Evolutionary conservation across 179 eudicot genomes (phyloP).

Genomic region (Amaranthus tricolor): DNA sequence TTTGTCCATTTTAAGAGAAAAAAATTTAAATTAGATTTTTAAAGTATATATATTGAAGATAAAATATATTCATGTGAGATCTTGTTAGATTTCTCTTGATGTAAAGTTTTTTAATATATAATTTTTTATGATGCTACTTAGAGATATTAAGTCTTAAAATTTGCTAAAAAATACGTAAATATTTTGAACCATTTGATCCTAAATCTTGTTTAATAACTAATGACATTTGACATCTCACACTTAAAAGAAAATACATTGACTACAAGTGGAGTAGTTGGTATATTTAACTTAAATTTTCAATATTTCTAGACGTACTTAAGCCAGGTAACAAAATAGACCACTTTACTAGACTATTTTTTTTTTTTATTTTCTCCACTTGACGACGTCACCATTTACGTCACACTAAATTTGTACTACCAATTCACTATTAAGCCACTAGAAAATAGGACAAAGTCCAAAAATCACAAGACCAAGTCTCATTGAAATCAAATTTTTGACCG

Average conservation of each 20-base stretch:
- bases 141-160: no score
- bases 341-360: neutral
- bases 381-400: neutral
- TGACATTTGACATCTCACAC: neutral
- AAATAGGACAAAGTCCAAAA: slow-evolving; percentile 7
- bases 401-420: neutral
- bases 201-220: neutral
- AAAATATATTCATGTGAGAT: no score
- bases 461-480: slow-evolving; percentile 22
- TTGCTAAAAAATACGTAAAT: no score
- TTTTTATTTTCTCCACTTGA: neutral
- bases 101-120: no score
- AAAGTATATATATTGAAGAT: no score
- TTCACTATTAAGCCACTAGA: neutral
- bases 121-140: no score
- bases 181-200: no score
- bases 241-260: slow-evolving; percentile 6
- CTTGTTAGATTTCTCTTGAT: no score
- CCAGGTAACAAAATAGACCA: neutral
- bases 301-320: neutral
- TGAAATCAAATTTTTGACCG: slow-evolving; percentile 24
- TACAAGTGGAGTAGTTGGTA: no score
- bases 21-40: no score
- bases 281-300: neutral
- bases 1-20: no score